Conservation (phyloP, 2,329 filamentous ascomycete species). For the Nannizziopsis arthrosporioides region DNA sequence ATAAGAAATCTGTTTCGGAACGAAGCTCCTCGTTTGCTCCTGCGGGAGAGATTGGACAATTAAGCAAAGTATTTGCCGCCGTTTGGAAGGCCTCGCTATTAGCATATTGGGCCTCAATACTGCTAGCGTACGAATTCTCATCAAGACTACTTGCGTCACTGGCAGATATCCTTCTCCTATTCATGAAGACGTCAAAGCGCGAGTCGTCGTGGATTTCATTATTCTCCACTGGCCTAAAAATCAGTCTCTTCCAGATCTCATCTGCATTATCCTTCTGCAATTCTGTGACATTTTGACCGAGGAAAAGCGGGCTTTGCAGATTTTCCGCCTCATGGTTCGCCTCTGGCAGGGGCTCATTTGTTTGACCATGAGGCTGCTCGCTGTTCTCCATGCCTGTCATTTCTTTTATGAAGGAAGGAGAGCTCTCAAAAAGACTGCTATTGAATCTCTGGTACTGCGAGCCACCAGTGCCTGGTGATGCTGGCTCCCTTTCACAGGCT, state of each 20-base stretch:
- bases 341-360: no score
- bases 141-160: conserved; percentile 9
- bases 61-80: conserved; percentile 6
- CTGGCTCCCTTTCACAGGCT: not conserved
- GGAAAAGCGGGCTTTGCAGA: not conserved
- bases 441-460: not conserved
- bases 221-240: conserved; percentile 3
- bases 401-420: no score
- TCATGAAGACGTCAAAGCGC: not conserved
- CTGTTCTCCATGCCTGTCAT: no score
- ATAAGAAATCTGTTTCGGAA: conserved; percentile 15
- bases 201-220: not conserved
- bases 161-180: not conserved
- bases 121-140: not conserved
- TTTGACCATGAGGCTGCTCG: no score
- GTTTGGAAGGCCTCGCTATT: not conserved
- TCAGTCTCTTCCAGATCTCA: conserved; percentile 9
- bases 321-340: not conserved
- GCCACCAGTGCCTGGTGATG: no score
- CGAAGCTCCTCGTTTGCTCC: not conserved
- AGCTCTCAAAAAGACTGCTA: no score
- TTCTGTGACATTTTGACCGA: conserved; percentile 4
- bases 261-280: not conserved
- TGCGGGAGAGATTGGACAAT: not conserved
- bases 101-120: not conserved